Percentiles rank a stretch among this genome's conserved stretches.
These are phyloP conservation scores for Buxus sempervirens DNA, from an alignment of 164 flowering plant species.

Conservation along the genomic window DNA sequence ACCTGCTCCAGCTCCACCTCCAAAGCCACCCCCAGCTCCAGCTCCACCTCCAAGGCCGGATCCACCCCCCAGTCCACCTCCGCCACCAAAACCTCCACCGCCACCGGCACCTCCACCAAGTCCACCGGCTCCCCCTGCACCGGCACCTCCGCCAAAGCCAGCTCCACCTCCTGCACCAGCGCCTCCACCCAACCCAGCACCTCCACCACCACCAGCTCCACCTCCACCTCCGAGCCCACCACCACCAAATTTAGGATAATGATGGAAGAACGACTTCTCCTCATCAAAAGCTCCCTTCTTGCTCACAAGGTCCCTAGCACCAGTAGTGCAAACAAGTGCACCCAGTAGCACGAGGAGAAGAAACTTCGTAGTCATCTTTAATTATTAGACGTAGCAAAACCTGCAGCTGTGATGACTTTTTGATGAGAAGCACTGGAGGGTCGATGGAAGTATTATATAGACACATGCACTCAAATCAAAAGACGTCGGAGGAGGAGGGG, in stretches of 20 bases:
- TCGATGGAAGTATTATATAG: constrained; percentile 11
- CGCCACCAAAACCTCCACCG: constrained; percentile 26
- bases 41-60: constrained; percentile 24
- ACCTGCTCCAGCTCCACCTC: constrained; percentile 11
- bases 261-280: constrained; percentile 22
- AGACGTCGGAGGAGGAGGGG: no score
- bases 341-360: constrained; percentile 29
- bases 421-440: constrained; percentile 13
- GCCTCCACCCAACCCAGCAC: constrained; percentile 14
- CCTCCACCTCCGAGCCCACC: constrained; percentile 27
- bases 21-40: constrained; percentile 21
- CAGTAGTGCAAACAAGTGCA: constrained; percentile 27
- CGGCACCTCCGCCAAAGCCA: constrained; percentile 18
- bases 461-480: no score
- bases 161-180: constrained; percentile 16
- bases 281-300: constrained; percentile 21
- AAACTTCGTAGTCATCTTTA: constrained; percentile 22
- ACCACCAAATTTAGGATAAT: constrained; percentile 13
- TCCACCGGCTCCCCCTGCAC: constrained; percentile 24
- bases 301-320: constrained; percentile 25
- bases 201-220: constrained; percentile 20
- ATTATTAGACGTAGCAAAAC: neutral
- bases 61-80: constrained; percentile 31
- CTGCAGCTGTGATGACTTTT: neutral
- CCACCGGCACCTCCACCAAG: constrained; percentile 23